Evolutionary conservation across 139 green algal species (phyloP), one percentile per base, ranked within the genome.

Genomic region (Chlamydomonas urium): DNA sequence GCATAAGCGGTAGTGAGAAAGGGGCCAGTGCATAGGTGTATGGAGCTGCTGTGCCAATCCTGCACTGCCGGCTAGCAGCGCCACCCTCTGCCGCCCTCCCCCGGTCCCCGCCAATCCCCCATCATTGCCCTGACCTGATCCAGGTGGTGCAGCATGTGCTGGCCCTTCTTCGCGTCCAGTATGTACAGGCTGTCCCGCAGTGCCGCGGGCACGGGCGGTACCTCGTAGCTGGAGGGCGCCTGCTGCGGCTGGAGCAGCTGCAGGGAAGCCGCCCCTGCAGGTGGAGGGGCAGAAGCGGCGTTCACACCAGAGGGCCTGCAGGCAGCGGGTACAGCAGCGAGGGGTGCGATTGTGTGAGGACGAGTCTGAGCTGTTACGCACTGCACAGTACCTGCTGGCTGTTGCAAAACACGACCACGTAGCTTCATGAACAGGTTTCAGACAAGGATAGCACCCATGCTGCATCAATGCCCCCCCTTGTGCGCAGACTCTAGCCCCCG

Each of bases 131-230:
- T 19, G 14, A 77, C 61, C 47, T 65, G 45, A 56, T 77, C n/a
- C 35, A 77, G 61, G 14, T 35, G 28, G 1, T 45, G 47, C 48
- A 66, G 60, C 47, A 66, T 65, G 61, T 71, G 45, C 1, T 6
- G 24, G 3, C 34, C 47, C 32, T 74, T 69, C 1, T 53, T 72
- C 19, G 71, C 60, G 33, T 77, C 74, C 21, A 82, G 75, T 34
- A 79, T 74, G 57, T 62, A 62, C 8, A 83, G 38, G 31, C 10
- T 31, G 42, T 38, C 24, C 1, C 28, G 29, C 34, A 83, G 32
- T 19, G 14, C 47, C 1, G 32, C 33, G 23, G 77, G 77, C 1
- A 83, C 23, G 3, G 47, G 36, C 14, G 72, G 57, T 28, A 75
- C 29, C 33, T 14, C 8, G 10, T 24, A 14, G 10, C 42, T 14